A percentile compares a stretch with the other conserved stretches of the same genome.
Conservation (phyloP, 2,329 filamentous ascomycete genomes). For the Endothia cerciana region DNA sequence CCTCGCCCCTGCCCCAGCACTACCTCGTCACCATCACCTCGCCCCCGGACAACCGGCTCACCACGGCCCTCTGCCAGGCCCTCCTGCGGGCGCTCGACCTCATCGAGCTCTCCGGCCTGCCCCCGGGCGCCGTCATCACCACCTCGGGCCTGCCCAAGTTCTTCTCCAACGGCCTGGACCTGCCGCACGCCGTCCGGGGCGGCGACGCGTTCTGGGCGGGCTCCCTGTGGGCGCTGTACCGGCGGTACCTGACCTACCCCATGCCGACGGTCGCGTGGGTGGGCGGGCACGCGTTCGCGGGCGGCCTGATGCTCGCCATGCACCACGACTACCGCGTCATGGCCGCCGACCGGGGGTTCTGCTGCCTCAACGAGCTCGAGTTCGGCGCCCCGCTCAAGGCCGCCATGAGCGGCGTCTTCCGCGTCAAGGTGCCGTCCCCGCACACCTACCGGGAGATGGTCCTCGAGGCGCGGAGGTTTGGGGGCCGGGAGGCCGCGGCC, state of each 20-base stretch:
- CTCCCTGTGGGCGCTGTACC: slow-evolving; percentile 67
- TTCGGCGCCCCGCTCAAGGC: slow-evolving; percentile 77
- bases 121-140: slow-evolving; percentile 75
- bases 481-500: slow-evolving; percentile 64
- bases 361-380: slow-evolving; percentile 81
- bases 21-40: slow-evolving; percentile 76
- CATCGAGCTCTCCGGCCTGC: slow-evolving; percentile 65
- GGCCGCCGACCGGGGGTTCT: slow-evolving; percentile 69
- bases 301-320: slow-evolving; percentile 80
- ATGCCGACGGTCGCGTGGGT: slow-evolving; percentile 83
- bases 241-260: slow-evolving; percentile 69
- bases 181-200: slow-evolving; percentile 63
- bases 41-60: slow-evolving; percentile 77
- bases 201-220: slow-evolving; percentile 63
- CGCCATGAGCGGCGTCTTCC: slow-evolving; percentile 75
- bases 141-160: slow-evolving; percentile 78
- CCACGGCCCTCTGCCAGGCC: slow-evolving; percentile 67
- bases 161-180: slow-evolving; percentile 82
- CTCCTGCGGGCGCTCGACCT: slow-evolving; percentile 75
- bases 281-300: slow-evolving; percentile 82
- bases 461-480: slow-evolving; percentile 73
- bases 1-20: slow-evolving; percentile 60
- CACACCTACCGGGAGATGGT: slow-evolving; percentile 64
- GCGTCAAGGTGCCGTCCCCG: slow-evolving; percentile 63
- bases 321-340: slow-evolving; percentile 84